These are phyloP conservation scores for Mycena metata DNA, from an alignment of 768 basidiomycete species.

Conservation along the genomic window DNA sequence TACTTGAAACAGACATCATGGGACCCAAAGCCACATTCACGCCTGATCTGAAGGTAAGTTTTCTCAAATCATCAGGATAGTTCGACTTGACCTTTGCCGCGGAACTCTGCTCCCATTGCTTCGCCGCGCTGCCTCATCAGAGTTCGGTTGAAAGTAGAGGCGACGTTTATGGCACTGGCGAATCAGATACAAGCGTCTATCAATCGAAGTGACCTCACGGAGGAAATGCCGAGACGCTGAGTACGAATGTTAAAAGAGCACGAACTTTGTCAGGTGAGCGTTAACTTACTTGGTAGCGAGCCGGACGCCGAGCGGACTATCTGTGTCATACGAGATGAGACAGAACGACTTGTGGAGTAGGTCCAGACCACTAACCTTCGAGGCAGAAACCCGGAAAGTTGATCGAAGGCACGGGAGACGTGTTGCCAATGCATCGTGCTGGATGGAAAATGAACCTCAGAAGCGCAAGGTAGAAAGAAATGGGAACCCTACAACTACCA, in stretches of 20 bases:
- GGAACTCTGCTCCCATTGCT: slow-evolving; percentile 62
- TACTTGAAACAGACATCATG: slow-evolving; percentile 39
- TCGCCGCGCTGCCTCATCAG: slow-evolving; percentile 59
- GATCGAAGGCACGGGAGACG: slow-evolving; percentile 42
- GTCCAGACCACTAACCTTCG: slow-evolving; percentile 39
- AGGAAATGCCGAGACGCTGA: slow-evolving; percentile 45
- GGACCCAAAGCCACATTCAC: slow-evolving; percentile 53
- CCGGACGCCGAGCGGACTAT: slow-evolving; percentile 48
- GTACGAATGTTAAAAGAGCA: not conserved
- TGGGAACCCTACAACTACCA: not conserved
- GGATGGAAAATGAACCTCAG: not conserved
- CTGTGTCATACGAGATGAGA: not conserved
- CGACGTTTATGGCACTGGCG: slow-evolving; percentile 46
- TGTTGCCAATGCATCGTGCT: slow-evolving; percentile 48
- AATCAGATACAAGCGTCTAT: not conserved
- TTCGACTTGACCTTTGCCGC: slow-evolving; percentile 50
- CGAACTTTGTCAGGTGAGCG: too few species aligned
- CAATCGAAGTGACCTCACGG: slow-evolving; percentile 37
- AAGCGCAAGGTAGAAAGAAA: not conserved
- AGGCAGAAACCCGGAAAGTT: slow-evolving; percentile 48
- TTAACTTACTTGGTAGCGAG: slow-evolving; percentile 40
- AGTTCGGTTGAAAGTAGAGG: slow-evolving; percentile 48
- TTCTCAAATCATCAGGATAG: not conserved
- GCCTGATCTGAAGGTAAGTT: slow-evolving; percentile 9
- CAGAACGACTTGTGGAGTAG: not conserved